A percentile compares a stretch with the other conserved stretches of the same genome.
Evolutionary conservation across 2,329 filamentous ascomycete species (phyloP).

Genomic region (Exophiala calicioides): DNA sequence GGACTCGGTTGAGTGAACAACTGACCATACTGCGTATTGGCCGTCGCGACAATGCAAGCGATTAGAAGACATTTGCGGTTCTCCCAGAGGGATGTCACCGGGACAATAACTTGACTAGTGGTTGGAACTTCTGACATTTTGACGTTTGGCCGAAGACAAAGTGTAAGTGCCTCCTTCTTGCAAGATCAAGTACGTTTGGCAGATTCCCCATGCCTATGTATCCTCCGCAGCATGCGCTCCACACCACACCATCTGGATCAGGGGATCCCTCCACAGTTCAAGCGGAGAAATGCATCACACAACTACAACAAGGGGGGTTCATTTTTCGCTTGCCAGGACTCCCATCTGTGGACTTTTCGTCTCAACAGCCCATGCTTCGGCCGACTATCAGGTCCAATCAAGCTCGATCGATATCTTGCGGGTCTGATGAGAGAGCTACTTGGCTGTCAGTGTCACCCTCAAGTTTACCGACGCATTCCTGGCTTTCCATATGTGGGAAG

Average conservation of each 20-base stretch:
- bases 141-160: conserved; percentile 1
- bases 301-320: no score
- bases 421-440: no score
- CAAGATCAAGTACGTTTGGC: not conserved
- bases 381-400: no score
- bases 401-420: no score
- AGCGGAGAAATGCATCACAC: no score
- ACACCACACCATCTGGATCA: not conserved
- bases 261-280: conserved; percentile 9
- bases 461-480: no score
- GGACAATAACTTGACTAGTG: conserved; percentile 7
- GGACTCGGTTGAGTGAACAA: no score
- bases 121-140: conserved; percentile 9
- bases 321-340: no score
- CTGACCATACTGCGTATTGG: conserved; percentile 58
- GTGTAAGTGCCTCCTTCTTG: not conserved
- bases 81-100: conserved; percentile 5
- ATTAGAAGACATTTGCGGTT: conserved; percentile 42
- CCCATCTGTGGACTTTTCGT: no score
- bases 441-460: no score
- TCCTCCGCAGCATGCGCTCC: conserved; percentile 4
- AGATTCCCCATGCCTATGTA: not conserved
- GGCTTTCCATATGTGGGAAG: no score
- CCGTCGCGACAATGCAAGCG: conserved; percentile 49
- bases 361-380: no score